These are phyloP conservation scores for Auriculariales sp. DNA, from an alignment of 768 basidiomycete genomes.

Conservation along the genomic window DNA sequence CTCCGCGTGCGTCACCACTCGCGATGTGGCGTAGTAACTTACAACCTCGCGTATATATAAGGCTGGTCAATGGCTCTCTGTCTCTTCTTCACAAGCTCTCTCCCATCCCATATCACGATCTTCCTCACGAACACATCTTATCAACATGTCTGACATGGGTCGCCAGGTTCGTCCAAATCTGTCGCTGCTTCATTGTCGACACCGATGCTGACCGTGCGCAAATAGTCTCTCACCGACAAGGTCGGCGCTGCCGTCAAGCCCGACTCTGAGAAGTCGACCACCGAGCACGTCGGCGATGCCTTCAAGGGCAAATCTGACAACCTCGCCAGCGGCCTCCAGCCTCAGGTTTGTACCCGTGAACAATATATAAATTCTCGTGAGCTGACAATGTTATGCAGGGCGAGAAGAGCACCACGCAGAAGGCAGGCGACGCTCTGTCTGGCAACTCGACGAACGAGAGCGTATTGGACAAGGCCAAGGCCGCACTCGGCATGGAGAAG, in stretches of 20 bases:
- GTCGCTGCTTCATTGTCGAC: too few relatives aligned
- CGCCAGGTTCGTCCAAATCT: too few relatives aligned
- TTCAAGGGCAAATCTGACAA: slow-evolving; percentile 35
- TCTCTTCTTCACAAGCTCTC: too few relatives aligned
- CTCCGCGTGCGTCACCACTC: too few relatives aligned
- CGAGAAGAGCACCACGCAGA: slow-evolving; percentile 39
- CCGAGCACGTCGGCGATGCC: slow-evolving; percentile 37
- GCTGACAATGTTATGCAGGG: slow-evolving; percentile 15
- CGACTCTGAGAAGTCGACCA: slow-evolving; percentile 11
- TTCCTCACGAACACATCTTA: too few relatives aligned
- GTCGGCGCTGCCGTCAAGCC: slow-evolving; percentile 30
- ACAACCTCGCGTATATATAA: too few relatives aligned
- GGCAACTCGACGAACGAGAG: slow-evolving; percentile 16
- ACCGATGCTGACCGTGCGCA: too few relatives aligned
- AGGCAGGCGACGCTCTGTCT: slow-evolving; percentile 30
- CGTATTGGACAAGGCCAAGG: slow-evolving; percentile 36
- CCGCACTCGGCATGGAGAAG: slow-evolving; percentile 29
- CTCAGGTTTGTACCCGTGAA: slow-evolving; percentile 34
- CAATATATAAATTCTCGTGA: background rate
- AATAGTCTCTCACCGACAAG: slow-evolving; percentile 51
- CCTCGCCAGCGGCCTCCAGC: slow-evolving; percentile 31
- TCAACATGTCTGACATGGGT: too few relatives aligned
- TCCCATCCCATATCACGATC: too few relatives aligned
- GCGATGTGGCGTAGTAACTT: too few relatives aligned
- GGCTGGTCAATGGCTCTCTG: too few relatives aligned